Conservation (phyloP, 2,329 filamentous ascomycete species). For the Cladosporium oxysporum region DNA sequence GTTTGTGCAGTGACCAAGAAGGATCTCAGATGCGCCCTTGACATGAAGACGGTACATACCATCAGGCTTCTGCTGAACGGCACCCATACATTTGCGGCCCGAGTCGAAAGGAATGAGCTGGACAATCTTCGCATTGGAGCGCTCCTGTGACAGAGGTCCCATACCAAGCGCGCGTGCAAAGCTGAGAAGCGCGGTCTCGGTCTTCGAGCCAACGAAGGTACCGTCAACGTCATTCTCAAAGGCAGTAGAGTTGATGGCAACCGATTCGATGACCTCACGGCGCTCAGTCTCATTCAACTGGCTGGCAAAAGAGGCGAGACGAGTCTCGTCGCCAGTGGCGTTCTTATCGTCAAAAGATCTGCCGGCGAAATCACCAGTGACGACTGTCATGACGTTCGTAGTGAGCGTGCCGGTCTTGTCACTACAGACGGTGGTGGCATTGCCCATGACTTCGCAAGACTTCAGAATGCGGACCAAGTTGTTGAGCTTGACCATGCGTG, state of each 20-base stretch:
- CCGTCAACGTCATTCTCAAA: constrained; percentile 67
- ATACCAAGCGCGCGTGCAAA: constrained; percentile 69
- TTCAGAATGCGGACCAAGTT: constrained; percentile 67
- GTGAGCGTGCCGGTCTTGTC: constrained; percentile 77
- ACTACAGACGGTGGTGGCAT: constrained; percentile 74
- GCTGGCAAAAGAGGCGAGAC: constrained; percentile 55
- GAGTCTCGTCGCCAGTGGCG: constrained; percentile 54
- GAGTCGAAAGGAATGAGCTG: constrained; percentile 65
- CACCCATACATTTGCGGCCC: constrained; percentile 68
- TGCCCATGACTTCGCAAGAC: constrained; percentile 72
- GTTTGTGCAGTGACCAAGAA: constrained; percentile 49
- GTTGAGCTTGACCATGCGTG: constrained; percentile 68
- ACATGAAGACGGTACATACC: constrained; percentile 59
- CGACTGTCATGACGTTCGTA: constrained; percentile 75
- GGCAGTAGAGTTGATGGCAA: constrained; percentile 68
- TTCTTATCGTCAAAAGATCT: constrained; percentile 46
- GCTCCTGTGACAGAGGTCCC: constrained; percentile 60
- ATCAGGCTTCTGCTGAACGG: constrained; percentile 57
- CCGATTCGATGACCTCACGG: constrained; percentile 61
- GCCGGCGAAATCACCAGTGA: constrained; percentile 66
- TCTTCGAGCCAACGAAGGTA: constrained; percentile 73
- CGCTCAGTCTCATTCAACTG: constrained; percentile 56
- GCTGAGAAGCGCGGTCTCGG: constrained; percentile 71
- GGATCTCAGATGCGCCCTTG: constrained; percentile 55
- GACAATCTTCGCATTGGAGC: constrained; percentile 61